These are phyloP conservation scores for Eutrema heterophyllum DNA, from an alignment of 345 rosid genomes.

Conservation along the genomic window DNA sequence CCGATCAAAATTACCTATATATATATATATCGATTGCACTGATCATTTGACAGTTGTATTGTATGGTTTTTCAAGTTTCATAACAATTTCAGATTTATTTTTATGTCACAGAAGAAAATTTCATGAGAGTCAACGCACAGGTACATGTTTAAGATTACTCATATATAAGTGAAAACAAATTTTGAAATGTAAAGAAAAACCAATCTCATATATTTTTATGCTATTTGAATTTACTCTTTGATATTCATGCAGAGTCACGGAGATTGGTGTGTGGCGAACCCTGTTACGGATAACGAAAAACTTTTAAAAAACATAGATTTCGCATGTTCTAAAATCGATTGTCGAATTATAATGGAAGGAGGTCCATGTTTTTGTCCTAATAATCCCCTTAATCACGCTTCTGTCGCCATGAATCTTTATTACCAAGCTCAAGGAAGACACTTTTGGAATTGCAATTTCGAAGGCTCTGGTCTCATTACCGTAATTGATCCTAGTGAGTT, in stretches of 20 bases:
- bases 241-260: background rate
- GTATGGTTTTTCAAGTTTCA: background rate
- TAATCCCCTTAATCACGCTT: conserved; percentile 7
- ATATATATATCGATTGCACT: too few relatives aligned
- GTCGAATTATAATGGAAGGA: background rate
- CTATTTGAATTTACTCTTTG: background rate
- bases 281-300: background rate
- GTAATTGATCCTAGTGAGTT: conserved; percentile 26
- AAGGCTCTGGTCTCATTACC: conserved; percentile 8
- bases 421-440: conserved; percentile 26
- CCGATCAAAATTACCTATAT: background rate
- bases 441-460: background rate
- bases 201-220: background rate
- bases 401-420: conserved; percentile 29
- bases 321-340: background rate
- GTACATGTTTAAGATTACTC: background rate
- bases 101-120: background rate
- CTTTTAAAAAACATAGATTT: background rate
- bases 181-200: background rate
- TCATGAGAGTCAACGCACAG: conserved; percentile 4
- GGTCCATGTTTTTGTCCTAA: conserved; percentile 7
- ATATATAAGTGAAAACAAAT: background rate
- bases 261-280: conserved; percentile 16
- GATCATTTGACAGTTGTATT: background rate
- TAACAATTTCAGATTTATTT: background rate